phyloP scores from a whole-genome alignment of 805 yeast species.

The Jamesozyma spencerorum region DNA sequence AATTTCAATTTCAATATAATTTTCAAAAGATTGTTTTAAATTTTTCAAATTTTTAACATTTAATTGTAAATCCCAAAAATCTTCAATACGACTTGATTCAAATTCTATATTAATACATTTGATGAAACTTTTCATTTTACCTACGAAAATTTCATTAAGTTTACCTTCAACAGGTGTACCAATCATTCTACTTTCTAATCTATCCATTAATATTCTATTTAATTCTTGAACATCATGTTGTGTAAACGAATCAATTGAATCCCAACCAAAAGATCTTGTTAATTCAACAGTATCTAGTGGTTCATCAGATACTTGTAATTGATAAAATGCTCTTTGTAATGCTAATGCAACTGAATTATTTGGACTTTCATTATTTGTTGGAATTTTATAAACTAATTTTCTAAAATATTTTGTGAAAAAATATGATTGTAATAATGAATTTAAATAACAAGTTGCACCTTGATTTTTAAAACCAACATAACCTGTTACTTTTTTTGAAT shows the following conservation, averaged over 20 bases:
- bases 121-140: conserved; percentile 91
- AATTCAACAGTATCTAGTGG: conserved; percentile 81
- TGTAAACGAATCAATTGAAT: conserved; percentile 84
- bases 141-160: conserved; percentile 79
- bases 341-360: conserved; percentile 68
- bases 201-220: conserved; percentile 91
- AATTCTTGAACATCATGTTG: conserved; percentile 98
- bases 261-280: conserved; percentile 96
- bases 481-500: conserved; percentile 82
- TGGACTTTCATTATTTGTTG: conserved; percentile 53
- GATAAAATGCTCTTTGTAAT: conserved; percentile 78
- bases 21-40: conserved; percentile 66
- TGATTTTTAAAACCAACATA: conserved; percentile 90
- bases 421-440: conserved; percentile 84
- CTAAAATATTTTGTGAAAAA: conserved; percentile 78
- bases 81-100: conserved; percentile 86
- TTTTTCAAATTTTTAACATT: conserved; percentile 78
- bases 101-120: conserved; percentile 89
- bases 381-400: conserved; percentile 79
- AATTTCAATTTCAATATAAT: conserved; percentile 81
- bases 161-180: conserved; percentile 71
- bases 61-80: conserved; percentile 95
- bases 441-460: conserved; percentile 97
- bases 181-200: conserved; percentile 82
- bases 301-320: conserved; percentile 58